Evolutionary conservation across 2,329 filamentous ascomycete species (phyloP).

Genomic region (Arthroderma sp.): DNA sequence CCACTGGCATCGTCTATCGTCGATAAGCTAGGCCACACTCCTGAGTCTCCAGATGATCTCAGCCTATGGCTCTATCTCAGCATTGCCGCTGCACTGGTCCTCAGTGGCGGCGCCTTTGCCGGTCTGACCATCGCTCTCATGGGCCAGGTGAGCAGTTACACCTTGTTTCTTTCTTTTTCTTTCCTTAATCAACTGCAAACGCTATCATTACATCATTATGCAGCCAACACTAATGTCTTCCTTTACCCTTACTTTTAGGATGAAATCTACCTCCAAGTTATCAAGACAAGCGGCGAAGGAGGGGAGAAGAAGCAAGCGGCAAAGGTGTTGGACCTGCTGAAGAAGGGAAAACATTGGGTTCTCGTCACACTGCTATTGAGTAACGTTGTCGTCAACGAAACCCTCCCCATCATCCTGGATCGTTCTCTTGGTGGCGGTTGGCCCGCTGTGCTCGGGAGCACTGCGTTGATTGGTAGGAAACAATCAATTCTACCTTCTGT

Average conservation of each 20-base stretch:
- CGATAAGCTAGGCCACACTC: slow-evolving; percentile 30
- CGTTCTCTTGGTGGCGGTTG: slow-evolving; percentile 87
- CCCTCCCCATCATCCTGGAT: slow-evolving; percentile 86
- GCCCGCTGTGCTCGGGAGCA: slow-evolving; percentile 86
- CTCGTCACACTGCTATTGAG: slow-evolving; percentile 84
- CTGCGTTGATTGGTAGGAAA: slow-evolving; percentile 72
- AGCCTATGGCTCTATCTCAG: slow-evolving; percentile 70
- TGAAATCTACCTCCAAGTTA: slow-evolving; percentile 93
- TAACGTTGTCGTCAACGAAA: slow-evolving; percentile 98
- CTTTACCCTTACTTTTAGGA: slow-evolving; percentile 45
- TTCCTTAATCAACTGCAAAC: background rate
- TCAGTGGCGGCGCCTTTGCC: slow-evolving; percentile 85
- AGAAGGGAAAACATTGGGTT: slow-evolving; percentile 94
- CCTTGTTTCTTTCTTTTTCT: background rate
- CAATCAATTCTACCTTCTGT: background rate
- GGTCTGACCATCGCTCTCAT: slow-evolving; percentile 63
- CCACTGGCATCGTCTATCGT: slow-evolving; percentile 22
- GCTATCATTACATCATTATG: background rate
- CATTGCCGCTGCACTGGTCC: slow-evolving; percentile 66
- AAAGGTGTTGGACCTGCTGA: slow-evolving; percentile 65
- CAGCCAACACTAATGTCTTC: background rate
- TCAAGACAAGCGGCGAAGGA: slow-evolving; percentile 71
- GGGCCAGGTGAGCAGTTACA: slow-evolving; percentile 42
- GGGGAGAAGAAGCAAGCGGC: slow-evolving; percentile 77
- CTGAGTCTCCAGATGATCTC: slow-evolving; percentile 42